Evolutionary conservation across 495 filamentous ascomycete species (phyloP).

Genomic region (Penicillium crystallinum): DNA sequence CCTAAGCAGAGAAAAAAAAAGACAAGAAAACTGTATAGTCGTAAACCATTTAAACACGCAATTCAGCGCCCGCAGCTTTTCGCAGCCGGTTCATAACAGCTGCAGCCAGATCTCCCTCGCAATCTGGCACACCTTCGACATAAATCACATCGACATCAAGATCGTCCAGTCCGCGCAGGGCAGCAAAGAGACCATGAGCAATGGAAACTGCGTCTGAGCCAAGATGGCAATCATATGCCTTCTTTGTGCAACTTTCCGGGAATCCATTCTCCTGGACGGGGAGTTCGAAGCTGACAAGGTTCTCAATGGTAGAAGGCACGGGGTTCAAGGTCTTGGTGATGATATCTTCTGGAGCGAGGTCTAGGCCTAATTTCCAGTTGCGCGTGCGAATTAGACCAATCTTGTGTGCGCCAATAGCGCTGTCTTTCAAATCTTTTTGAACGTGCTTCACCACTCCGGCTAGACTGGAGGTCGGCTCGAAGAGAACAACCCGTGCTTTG

Average conservation of each 20-base stretch:
- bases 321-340: conserved; percentile 20
- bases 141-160: conserved; percentile 77
- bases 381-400: conserved; percentile 47
- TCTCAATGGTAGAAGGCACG: conserved; percentile 25
- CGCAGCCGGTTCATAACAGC: conserved; percentile 94
- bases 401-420: conserved; percentile 33
- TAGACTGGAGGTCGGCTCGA: conserved; percentile 48
- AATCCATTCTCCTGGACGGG: conserved; percentile 26
- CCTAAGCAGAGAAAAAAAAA: background rate
- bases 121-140: conserved; percentile 81
- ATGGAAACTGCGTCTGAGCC: conserved; percentile 65
- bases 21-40: background rate
- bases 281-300: conserved; percentile 29
- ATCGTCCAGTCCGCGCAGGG: conserved; percentile 77
- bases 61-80: conserved; percentile 67
- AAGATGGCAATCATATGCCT: conserved; percentile 50
- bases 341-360: conserved; percentile 23
- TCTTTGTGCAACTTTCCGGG: conserved; percentile 23
- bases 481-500: conserved; percentile 78
- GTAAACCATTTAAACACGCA: conserved; percentile 28
- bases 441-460: conserved; percentile 32
- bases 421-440: conserved; percentile 32
- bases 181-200: conserved; percentile 81
- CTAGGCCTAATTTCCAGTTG: conserved; percentile 37
- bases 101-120: conserved; percentile 72